Percentiles rank a stretch among this genome's conserved stretches.
Evolutionary conservation across 352 stramenopile genomes (phyloP).

Genomic region (Globisporangium lucens): DNA sequence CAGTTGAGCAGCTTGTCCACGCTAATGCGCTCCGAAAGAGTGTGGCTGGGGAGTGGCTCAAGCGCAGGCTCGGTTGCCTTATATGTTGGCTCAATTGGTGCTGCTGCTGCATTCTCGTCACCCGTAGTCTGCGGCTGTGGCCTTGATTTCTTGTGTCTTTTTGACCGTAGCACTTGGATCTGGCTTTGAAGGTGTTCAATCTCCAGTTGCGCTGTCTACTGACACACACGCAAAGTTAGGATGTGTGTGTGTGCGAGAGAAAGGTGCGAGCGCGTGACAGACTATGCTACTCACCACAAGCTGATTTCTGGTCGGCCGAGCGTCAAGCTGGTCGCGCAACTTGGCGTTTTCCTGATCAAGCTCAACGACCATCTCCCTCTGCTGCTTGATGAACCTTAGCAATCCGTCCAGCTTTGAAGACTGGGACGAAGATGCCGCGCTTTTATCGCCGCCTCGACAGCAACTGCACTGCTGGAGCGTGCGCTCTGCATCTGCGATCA

Average conservation of each 20-base stretch:
- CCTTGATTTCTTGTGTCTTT: neutral
- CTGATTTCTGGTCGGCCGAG: slow-evolving; percentile 18
- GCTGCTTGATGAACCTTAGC: slow-evolving; percentile 14
- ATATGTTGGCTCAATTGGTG: neutral
- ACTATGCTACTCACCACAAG: slow-evolving; percentile 16
- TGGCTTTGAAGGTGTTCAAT: slow-evolving; percentile 5
- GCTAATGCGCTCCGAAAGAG: slow-evolving; percentile 25
- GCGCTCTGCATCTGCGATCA: neutral
- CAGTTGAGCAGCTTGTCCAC: slow-evolving; percentile 30
- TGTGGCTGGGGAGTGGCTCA: slow-evolving; percentile 12
- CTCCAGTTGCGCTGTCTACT: slow-evolving; percentile 11
- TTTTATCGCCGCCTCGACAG: neutral
- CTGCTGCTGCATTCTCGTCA: neutral
- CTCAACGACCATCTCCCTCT: slow-evolving; percentile 14
- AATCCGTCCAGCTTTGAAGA: slow-evolving; percentile 6
- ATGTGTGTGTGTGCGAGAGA: neutral
- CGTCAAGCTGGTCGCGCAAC: slow-evolving; percentile 23
- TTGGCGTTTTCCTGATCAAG: slow-evolving; percentile 25
- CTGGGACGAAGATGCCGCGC: neutral
- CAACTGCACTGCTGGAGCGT: neutral
- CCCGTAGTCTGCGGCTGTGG: neutral
- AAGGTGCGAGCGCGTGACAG: neutral
- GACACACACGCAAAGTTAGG: neutral
- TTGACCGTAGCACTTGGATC: neutral
- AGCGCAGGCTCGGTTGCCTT: slow-evolving; percentile 1